Evolutionary conservation across 106 monocot species (phyloP).

Genomic region (Xerophyta viscosa): DNA sequence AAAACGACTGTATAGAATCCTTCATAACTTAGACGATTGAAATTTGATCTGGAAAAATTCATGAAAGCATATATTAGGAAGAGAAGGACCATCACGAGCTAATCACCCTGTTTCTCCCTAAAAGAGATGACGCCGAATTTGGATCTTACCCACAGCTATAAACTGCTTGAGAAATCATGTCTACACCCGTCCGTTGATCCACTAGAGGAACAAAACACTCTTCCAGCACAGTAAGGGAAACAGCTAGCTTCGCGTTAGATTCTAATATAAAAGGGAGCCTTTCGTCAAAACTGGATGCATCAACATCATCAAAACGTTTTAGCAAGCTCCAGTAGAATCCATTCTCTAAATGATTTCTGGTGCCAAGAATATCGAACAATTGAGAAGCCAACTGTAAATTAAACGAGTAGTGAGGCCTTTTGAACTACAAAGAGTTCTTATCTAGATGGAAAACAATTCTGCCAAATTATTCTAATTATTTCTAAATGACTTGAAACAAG

Average conservation of each 20-base stretch:
- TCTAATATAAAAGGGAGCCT: constrained; percentile 22
- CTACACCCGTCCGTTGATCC: constrained; percentile 45
- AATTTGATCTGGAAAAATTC: constrained; percentile 31
- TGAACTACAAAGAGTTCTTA: no score
- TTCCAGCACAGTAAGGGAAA: constrained; percentile 35
- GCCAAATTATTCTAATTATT: no score
- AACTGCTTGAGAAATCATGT: constrained; percentile 61
- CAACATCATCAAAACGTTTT: constrained; percentile 38
- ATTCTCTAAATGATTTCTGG: constrained; percentile 25
- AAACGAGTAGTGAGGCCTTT: neutral
- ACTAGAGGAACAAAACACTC: constrained; percentile 59
- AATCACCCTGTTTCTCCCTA: no score
- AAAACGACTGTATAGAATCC: constrained; percentile 46
- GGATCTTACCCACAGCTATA: constrained; percentile 50
- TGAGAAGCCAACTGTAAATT: constrained; percentile 29
- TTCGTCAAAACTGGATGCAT: constrained; percentile 7
- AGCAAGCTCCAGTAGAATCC: constrained; percentile 57
- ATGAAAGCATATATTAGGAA: neutral
- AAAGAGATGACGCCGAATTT: neutral
- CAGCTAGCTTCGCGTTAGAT: constrained; percentile 53
- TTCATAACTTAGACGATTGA: constrained; percentile 47
- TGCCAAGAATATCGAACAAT: constrained; percentile 36
- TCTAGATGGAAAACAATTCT: no score
- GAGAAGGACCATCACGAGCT: no score
- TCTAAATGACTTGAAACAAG: no score